Evolutionary conservation across 768 basidiomycete genomes (phyloP).

Genomic region (Austroboletus eburneus): DNA sequence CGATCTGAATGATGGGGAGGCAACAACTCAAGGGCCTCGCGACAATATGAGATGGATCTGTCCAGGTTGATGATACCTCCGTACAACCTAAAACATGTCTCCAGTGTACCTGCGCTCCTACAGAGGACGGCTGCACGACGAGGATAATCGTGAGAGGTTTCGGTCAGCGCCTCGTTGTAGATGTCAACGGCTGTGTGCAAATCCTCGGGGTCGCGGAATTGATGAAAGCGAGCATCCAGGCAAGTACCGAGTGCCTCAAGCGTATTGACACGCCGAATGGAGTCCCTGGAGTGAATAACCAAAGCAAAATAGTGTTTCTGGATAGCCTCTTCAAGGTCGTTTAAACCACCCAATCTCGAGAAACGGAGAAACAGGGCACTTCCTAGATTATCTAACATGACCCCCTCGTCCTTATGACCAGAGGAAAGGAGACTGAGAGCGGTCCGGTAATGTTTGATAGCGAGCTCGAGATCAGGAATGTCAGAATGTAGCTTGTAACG

Average conservation of each 20-base stretch:
- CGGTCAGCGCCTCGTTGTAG: slow-evolving; percentile 24
- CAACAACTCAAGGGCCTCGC: slow-evolving; percentile 21
- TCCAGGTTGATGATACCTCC: slow-evolving; percentile 21
- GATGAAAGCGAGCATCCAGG: slow-evolving; percentile 24
- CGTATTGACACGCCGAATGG: slow-evolving; percentile 11
- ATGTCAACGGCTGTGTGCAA: slow-evolving; percentile 23
- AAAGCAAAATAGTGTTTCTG: slow-evolving; percentile 22
- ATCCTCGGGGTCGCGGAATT: slow-evolving; percentile 17
- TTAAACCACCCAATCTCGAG: slow-evolving; percentile 7
- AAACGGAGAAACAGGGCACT: slow-evolving; percentile 25
- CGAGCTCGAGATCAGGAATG: slow-evolving; percentile 26
- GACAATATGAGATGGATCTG: slow-evolving; percentile 23
- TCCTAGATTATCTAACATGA: slow-evolving; percentile 20
- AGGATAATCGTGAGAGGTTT: slow-evolving; percentile 14
- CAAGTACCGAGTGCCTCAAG: slow-evolving; percentile 22
- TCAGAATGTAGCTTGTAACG: slow-evolving; percentile 24
- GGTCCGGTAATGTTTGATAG: slow-evolving; percentile 21
- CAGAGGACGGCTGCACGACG: slow-evolving; percentile 13
- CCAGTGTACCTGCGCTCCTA: slow-evolving; percentile 14
- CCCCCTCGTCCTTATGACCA: slow-evolving; percentile 10
- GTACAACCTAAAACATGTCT: slow-evolving; percentile 13
- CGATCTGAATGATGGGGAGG: slow-evolving; percentile 13
- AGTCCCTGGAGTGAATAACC: slow-evolving; percentile 12
- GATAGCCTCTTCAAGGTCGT: slow-evolving; percentile 27
- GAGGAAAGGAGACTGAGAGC: slow-evolving; percentile 18